Base-by-base conservation (phyloP, 2,329 filamentous ascomycete species). In the Colletotrichum lentis region DNA sequence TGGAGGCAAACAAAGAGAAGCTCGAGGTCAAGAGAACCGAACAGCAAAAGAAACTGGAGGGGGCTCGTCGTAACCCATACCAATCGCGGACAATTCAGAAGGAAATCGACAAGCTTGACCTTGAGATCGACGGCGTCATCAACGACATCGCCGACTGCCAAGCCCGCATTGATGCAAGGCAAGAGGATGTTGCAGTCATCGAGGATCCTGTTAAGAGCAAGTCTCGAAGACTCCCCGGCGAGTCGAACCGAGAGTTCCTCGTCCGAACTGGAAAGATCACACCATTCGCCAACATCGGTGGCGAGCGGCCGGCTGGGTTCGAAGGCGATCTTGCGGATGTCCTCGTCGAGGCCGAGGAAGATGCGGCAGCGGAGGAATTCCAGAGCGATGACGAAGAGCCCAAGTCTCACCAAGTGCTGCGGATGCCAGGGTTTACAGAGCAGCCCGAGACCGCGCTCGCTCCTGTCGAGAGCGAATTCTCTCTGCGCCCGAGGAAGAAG, bases 201-300 rank as follows among this genome's bases (percentile, higher is more conserved):
- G 79, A 81, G 1, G 80, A 83, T 11, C 73, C 79, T 1, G 79
- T 79, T 22, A 78, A 81, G 39, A 74, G 76, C 16, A 85, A 85
- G 35, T 88, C 85, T 60, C 84, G 85, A 67, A 88, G 87, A 62
- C 80, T 95, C 64, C 89, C 92, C 1, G 92, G 92, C 69, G 96
- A 98, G 80, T 93, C 87, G 27, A 89, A 93, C 69, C 88, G 94
- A 58, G 94, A 97, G 54, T 99, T 92, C 76, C 86, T 99, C 54
- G 96, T 99, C 56, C 89, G 96, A 35, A 99, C 95, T 0, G 96
- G 96, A 69, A 98, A 98, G 80, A 98, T 99, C 72, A 99, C 96
- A 0, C 96, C 96, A 0, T 99, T 99, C 75, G 92, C 94, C 8
- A 92, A 90, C 71, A 86, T 97, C 73, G 88, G 88, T 31, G 85